Evolutionary conservation across 768 basidiomycete species (phyloP).

Genomic region (Omphalotus guepiniiformis): DNA sequence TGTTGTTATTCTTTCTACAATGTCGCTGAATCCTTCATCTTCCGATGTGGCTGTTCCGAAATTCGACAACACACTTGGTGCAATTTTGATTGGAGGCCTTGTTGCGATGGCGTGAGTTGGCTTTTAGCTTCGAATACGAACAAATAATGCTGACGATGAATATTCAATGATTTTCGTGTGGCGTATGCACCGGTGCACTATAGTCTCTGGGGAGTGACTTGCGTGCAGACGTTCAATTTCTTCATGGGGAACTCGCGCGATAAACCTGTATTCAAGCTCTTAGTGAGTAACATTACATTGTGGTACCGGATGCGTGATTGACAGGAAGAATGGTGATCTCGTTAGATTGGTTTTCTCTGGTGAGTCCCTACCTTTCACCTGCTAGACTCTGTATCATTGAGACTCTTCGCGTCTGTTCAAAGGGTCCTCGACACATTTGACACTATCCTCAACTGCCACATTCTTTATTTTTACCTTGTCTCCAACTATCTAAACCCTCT

Average conservation of each 20-base stretch:
- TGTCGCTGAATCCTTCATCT: too few relatives aligned
- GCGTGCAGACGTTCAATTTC: conserved; percentile 50
- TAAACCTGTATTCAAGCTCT: conserved; percentile 26
- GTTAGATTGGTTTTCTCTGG: conserved; percentile 32
- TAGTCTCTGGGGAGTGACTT: conserved; percentile 60
- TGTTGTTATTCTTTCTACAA: too few relatives aligned
- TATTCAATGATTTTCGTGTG: too few relatives aligned
- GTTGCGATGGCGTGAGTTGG: conserved; percentile 47
- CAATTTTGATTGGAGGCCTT: conserved; percentile 50
- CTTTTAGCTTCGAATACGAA: too few relatives aligned
- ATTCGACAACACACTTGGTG: conserved; percentile 52
- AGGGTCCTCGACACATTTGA: conserved; percentile 58
- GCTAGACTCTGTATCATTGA: background rate
- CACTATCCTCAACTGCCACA: conserved; percentile 46
- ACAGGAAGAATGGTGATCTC: background rate
- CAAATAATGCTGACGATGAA: too few relatives aligned
- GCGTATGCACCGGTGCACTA: too few relatives aligned
- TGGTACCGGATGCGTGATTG: background rate
- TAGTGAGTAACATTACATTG: conserved; percentile 25
- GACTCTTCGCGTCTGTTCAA: background rate
- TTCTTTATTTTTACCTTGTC: conserved; percentile 57
- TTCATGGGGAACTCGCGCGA: conserved; percentile 36
- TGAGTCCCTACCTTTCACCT: conserved; percentile 19
- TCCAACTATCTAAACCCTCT: conserved; percentile 46
- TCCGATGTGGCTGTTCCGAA: too few relatives aligned